Evolutionary conservation across 139 green algal species (phyloP).

Genomic region (Mesotaenium endlicherianum): DNA sequence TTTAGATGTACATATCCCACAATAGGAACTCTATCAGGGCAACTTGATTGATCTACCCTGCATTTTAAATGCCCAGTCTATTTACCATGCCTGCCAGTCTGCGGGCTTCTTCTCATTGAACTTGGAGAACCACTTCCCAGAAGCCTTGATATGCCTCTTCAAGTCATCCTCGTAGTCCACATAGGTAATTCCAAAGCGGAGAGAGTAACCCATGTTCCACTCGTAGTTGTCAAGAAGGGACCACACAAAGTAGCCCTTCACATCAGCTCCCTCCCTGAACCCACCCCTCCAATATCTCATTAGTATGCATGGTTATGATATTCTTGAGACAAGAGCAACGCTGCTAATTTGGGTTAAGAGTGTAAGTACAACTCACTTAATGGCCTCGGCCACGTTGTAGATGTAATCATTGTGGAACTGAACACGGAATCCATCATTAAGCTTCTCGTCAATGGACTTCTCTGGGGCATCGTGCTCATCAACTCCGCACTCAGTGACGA

Average conservation of each 20-base stretch:
- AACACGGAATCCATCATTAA: background rate
- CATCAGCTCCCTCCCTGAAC: slow-evolving; percentile 43
- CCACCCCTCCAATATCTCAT: background rate
- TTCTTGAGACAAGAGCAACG: too few species aligned
- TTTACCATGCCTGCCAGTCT: too few species aligned
- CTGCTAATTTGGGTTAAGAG: too few species aligned
- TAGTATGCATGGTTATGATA: too few species aligned
- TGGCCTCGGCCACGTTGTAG: background rate
- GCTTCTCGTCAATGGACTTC: slow-evolving; percentile 18
- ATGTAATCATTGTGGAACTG: slow-evolving; percentile 19
- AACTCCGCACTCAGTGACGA: slow-evolving; percentile 15
- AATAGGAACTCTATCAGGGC: too few species aligned
- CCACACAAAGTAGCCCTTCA: slow-evolving; percentile 61
- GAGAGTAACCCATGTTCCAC: slow-evolving; percentile 54
- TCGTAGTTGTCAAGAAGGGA: slow-evolving; percentile 62
- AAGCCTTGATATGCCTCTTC: background rate
- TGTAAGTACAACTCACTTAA: slow-evolving; percentile 42
- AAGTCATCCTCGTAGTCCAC: slow-evolving; percentile 48
- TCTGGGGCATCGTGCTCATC: slow-evolving; percentile 47
- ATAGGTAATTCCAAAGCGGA: slow-evolving; percentile 60
- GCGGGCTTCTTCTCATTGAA: too few species aligned
- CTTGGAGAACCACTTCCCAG: slow-evolving; percentile 13
- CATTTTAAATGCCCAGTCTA: too few species aligned
- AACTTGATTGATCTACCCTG: too few species aligned
- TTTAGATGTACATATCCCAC: too few species aligned